Conservation (phyloP, 2,329 filamentous ascomycete genomes). For the Fusarium incarnatum region DNA sequence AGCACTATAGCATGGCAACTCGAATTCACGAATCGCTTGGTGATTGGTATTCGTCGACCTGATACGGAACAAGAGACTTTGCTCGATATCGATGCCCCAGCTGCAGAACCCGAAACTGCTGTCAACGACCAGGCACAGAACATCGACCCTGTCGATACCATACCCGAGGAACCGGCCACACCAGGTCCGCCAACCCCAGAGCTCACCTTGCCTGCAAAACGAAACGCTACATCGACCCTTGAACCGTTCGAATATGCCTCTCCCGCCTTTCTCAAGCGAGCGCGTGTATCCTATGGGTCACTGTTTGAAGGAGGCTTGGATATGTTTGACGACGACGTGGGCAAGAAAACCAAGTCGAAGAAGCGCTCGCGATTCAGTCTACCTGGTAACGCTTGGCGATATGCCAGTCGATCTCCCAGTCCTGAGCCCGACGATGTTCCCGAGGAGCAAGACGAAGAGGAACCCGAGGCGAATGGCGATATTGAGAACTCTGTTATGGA, state of each 20-base stretch:
- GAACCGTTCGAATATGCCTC: constrained; percentile 73
- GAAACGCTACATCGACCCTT: constrained; percentile 50
- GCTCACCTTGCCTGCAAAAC: constrained; percentile 48
- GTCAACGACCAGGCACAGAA: constrained; percentile 31
- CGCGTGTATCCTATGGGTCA: constrained; percentile 75
- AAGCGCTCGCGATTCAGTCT: constrained; percentile 78
- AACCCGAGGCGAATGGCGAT: constrained; percentile 12
- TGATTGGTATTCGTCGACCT: constrained; percentile 56
- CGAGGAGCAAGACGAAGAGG: constrained; percentile 37
- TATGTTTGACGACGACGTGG: constrained; percentile 73
- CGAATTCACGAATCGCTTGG: constrained; percentile 63
- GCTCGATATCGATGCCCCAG: constrained; percentile 63
- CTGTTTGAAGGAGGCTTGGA: constrained; percentile 73
- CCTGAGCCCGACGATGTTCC: constrained; percentile 64
- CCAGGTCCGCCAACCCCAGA: constrained; percentile 35
- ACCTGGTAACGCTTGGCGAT: constrained; percentile 77
- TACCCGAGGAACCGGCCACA: constrained; percentile 31
- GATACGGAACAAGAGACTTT: constrained; percentile 61
- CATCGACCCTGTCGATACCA: constrained; percentile 8
- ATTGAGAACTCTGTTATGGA: constrained; percentile 20
- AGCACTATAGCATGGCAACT: constrained; percentile 69
- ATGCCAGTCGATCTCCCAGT: constrained; percentile 76
- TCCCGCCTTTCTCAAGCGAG: constrained; percentile 82
- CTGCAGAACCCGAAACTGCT: constrained; percentile 31
- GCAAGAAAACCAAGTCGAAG: constrained; percentile 52